Percentiles rank a stretch among this genome's conserved stretches.
phyloP scores from a whole-genome alignment of 306 rosid genomes.

The Lagenaria siceraria region DNA sequence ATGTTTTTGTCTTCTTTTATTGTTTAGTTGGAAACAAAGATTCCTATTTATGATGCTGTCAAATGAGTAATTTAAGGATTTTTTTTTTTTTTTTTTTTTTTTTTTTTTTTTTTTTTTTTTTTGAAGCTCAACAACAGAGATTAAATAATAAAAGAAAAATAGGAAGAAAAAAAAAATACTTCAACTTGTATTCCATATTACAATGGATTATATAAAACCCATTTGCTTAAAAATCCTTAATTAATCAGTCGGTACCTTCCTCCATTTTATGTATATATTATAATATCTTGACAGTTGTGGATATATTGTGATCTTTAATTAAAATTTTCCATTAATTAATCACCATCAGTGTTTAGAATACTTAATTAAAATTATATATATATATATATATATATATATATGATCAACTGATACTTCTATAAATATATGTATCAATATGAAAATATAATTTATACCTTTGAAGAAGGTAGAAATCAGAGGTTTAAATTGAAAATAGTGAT shows the following conservation, averaged over 20 bases:
- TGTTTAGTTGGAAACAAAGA: constrained; percentile 18
- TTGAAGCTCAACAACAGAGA: background rate
- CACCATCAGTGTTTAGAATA: background rate
- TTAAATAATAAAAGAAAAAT: background rate
- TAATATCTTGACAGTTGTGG: background rate
- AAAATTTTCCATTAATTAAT: background rate
- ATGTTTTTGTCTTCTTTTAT: constrained; percentile 7
- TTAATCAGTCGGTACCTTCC: constrained; percentile 9
- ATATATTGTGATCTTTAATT: background rate
- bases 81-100: background rate
- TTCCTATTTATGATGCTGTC: constrained; percentile 39
- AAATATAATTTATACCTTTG: too few species aligned
- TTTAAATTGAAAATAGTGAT: too few species aligned
- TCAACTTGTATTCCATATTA: constrained; percentile 28
- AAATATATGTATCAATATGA: too few species aligned
- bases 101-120: background rate
- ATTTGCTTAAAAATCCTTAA: constrained; percentile 10
- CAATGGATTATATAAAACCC: constrained; percentile 12
- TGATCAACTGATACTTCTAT: background rate
- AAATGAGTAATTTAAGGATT: constrained; percentile 19
- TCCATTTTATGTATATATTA: background rate
- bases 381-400: background rate
- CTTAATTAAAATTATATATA: background rate
- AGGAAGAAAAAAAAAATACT: background rate
- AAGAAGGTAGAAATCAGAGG: too few species aligned